Conservation (phyloP, 768 basidiomycete species). For the Collybiopsis luxurians region DNA sequence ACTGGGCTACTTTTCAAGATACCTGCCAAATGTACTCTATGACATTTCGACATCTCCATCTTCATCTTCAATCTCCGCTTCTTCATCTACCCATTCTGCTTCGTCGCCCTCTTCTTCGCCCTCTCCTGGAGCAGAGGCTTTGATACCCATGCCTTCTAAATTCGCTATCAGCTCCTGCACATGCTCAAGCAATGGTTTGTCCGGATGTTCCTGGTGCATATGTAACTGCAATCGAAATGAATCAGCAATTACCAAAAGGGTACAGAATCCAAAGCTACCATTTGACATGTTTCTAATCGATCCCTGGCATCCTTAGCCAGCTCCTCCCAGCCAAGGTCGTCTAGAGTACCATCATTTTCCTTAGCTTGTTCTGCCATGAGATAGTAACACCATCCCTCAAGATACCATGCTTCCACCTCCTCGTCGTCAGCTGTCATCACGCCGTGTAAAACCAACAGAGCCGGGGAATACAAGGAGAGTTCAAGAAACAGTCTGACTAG, state of each 20-base stretch:
- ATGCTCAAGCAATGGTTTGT: slow-evolving; percentile 75
- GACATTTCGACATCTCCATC: slow-evolving; percentile 60
- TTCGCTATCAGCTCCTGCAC: slow-evolving; percentile 67
- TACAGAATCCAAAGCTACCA: slow-evolving; percentile 41
- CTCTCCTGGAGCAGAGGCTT: slow-evolving; percentile 56
- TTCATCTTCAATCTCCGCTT: slow-evolving; percentile 57
- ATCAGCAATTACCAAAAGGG: not conserved
- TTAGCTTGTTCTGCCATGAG: slow-evolving; percentile 73
- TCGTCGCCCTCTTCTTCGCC: slow-evolving; percentile 45
- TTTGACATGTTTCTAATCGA: slow-evolving; percentile 80
- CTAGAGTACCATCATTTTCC: slow-evolving; percentile 47
- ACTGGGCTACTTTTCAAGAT: too few relatives aligned
- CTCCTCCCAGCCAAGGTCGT: slow-evolving; percentile 23
- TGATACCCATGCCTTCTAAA: slow-evolving; percentile 65
- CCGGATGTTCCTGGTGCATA: slow-evolving; percentile 66
- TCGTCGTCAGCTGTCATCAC: slow-evolving; percentile 80
- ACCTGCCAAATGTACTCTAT: slow-evolving; percentile 15
- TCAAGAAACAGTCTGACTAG: slow-evolving; percentile 86
- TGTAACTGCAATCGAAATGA: slow-evolving; percentile 51
- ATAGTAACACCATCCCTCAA: slow-evolving; percentile 94
- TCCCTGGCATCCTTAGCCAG: slow-evolving; percentile 47
- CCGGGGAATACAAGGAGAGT: slow-evolving; percentile 64
- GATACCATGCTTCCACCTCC: slow-evolving; percentile 90
- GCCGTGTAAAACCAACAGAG: slow-evolving; percentile 73
- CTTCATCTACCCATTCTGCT: slow-evolving; percentile 51